Base-by-base conservation (phyloP, 2,329 filamentous ascomycete species). In the Coniochaeta hoffmannii region DNA sequence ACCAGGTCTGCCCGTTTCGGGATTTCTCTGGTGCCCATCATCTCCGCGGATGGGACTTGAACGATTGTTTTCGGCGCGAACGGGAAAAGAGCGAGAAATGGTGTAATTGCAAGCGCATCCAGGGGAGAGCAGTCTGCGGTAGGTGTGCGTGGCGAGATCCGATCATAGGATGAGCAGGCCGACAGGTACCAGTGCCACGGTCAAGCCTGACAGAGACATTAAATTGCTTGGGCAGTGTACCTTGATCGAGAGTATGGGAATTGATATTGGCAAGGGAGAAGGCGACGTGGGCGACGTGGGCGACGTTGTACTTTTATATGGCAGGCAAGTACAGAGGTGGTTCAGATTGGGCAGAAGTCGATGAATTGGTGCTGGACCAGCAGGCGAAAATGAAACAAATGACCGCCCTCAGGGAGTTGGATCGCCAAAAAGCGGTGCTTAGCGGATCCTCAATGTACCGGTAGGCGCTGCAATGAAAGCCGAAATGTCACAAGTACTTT, bases 1-100 rank as follows among this genome's bases (percentile, higher is more conserved):
- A 84, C 76, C 49, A 92, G 77, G 57, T 85, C 82, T 55, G 81
- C 75, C 55, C 76, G 74, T 60, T 81, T 80, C 54, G 85, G 81
- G 38, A 85, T 71, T 61, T 70, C 71, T 56, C 60, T 61, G 35
- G 58, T 58, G 54, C 55, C 61, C 46, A 62, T 60, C 61, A 66
- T 68, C 35, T 57, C 63, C 14, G 53, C 49, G 57, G 49, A 50
- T 50, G 49, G 49, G 28, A 22, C 28, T 50, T 50, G 10, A 52
- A 55, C 31, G 35, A 51, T 35, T 44, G 28, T 46, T 28, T 46
- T 28, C 26, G 41, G 22, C 41, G 53, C 15, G 17, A 49, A 15
- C 56, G 28, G 36, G 59, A 52, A 35, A 19, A 41, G 44, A 36
- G 53, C 46, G 49, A 30, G 35, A 56, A 22, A 15, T 24, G 26